Conservation (phyloP, 192 early-diverging fungal genomes). For the Dissophora ornata region DNA sequence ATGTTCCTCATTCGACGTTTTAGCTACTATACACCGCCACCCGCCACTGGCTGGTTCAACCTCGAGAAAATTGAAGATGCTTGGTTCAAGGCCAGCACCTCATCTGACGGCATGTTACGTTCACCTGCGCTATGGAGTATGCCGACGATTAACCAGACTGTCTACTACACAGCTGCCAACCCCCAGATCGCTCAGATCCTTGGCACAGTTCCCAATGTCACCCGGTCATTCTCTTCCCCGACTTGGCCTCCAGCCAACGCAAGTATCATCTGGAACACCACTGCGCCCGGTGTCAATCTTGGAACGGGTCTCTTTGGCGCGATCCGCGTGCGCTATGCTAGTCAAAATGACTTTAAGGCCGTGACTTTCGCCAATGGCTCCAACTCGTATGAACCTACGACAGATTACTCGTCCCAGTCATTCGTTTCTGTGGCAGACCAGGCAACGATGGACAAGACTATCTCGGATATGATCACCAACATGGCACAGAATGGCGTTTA, state of each 20-base stretch:
- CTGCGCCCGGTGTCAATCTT: not conserved
- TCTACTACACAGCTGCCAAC: constrained; percentile 23
- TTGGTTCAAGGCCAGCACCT: not conserved
- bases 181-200: constrained; percentile 17
- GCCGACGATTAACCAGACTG: constrained; percentile 13
- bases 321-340: constrained; percentile 29
- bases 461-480: not conserved
- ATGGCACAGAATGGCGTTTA: not conserved
- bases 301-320: constrained; percentile 39
- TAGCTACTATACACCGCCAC: constrained; percentile 23
- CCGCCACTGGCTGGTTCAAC: constrained; percentile 29
- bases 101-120: too few species aligned
- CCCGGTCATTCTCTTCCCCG: constrained; percentile 11
- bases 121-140: not conserved
- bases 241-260: constrained; percentile 30
- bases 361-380: constrained; percentile 1
- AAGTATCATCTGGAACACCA: constrained; percentile 22
- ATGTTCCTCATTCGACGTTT: too few species aligned
- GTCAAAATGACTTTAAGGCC: not conserved
- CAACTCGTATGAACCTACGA: not conserved
- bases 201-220: constrained; percentile 15
- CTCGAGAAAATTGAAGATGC: not conserved
- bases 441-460: constrained; percentile 5
- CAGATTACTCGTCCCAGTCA: not conserved
- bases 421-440: constrained; percentile 4